A percentile compares a stretch with the other conserved stretches of the same genome.
phyloP scores from a whole-genome alignment of 208 protist species.

The Herpetomonas samuelpessoai region DNA sequence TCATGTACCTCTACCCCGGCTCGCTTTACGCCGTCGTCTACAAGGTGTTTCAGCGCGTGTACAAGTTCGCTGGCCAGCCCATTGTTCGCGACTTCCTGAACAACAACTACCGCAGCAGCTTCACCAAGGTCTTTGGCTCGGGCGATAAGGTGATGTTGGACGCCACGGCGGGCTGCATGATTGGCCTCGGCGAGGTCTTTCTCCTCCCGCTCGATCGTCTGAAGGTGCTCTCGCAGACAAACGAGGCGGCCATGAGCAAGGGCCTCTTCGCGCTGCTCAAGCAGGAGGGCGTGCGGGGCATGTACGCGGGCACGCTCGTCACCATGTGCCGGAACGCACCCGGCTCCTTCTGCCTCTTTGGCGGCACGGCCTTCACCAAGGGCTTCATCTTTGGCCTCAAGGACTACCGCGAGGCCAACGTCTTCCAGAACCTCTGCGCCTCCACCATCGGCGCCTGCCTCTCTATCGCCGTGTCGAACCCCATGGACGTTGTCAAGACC shows the following conservation, averaged over 20 bases:
- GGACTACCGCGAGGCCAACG: slow-evolving; percentile 73
- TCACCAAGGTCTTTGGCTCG: slow-evolving; percentile 52
- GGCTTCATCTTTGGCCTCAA: slow-evolving; percentile 72
- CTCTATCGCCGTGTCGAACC: slow-evolving; percentile 85
- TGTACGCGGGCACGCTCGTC: slow-evolving; percentile 83
- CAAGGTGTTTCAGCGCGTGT: slow-evolving; percentile 91
- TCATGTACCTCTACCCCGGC: slow-evolving; percentile 87
- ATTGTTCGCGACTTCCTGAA: slow-evolving; percentile 72
- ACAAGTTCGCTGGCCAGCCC: slow-evolving; percentile 92
- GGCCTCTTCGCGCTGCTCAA: slow-evolving; percentile 66
- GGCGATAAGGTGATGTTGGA: slow-evolving; percentile 69
- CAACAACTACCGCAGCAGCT: slow-evolving; percentile 30
- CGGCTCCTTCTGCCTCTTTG: slow-evolving; percentile 91
- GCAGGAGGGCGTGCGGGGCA: slow-evolving; percentile 73
- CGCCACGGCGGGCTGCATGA: slow-evolving; percentile 75
- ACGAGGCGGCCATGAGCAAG: slow-evolving; percentile 64
- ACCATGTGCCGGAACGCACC: slow-evolving; percentile 89
- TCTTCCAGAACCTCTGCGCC: slow-evolving; percentile 87
- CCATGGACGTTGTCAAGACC: slow-evolving; percentile 94
- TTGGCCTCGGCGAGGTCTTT: slow-evolving; percentile 87
- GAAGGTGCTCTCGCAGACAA: slow-evolving; percentile 91
- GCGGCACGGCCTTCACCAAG: slow-evolving; percentile 87
- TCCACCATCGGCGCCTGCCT: slow-evolving; percentile 77
- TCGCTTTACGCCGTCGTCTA: slow-evolving; percentile 86
- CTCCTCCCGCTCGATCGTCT: slow-evolving; percentile 89